Evolutionary conservation across 805 yeast genomes (phyloP).

Genomic region (Yarrowia alimentaria): DNA sequence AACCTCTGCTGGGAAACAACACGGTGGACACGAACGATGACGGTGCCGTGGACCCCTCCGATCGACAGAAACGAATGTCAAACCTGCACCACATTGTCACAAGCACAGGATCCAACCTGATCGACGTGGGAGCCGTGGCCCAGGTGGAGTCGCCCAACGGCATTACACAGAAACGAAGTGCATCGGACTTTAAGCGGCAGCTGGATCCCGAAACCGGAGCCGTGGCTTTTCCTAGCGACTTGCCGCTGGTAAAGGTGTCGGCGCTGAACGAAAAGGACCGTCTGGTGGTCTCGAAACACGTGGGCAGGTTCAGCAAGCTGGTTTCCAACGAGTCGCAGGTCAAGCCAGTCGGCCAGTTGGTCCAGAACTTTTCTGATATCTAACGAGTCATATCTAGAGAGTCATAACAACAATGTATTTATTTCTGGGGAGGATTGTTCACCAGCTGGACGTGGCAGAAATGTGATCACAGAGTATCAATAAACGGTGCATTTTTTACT

Average conservation of each 20-base stretch:
- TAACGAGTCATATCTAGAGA: conserved; percentile 2
- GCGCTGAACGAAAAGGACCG: conserved; percentile 12
- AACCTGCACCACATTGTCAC: conserved; percentile 26
- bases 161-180: conserved; percentile 18
- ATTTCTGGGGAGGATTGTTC: too few species aligned
- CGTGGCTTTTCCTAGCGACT: conserved; percentile 7
- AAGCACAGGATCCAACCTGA: conserved; percentile 21
- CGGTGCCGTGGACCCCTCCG: conserved; percentile 13
- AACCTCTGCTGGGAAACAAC: conserved; percentile 27
- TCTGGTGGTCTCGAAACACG: conserved; percentile 13
- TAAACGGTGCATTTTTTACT: too few species aligned
- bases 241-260: background rate
- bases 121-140: conserved; percentile 20
- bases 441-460: too few species aligned
- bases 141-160: conserved; percentile 22
- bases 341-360: conserved; percentile 17
- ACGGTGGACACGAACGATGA: conserved; percentile 16
- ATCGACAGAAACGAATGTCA: conserved; percentile 18
- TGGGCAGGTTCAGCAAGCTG: conserved; percentile 1
- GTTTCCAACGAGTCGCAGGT: conserved; percentile 12
- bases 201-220: conserved; percentile 8
- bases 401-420: too few species aligned
- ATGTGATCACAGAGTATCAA: too few species aligned
- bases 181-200: conserved; percentile 24
- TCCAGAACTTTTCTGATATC: conserved; percentile 23